phyloP scores from a whole-genome alignment of 495 filamentous ascomycete species.

The Penicillium cosmopolitanum region DNA sequence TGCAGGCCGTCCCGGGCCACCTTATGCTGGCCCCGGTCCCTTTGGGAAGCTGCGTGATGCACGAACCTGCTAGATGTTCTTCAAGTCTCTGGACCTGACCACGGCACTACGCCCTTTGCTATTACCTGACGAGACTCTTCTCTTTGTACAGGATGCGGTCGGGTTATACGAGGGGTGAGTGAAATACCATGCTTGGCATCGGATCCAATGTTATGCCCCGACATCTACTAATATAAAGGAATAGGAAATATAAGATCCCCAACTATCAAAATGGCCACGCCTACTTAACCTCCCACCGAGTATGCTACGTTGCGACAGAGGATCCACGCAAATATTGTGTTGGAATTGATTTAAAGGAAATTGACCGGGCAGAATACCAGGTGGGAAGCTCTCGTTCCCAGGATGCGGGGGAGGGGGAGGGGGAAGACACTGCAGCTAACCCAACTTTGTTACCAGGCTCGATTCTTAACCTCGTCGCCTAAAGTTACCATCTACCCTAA shows the following conservation, averaged over 20 bases:
- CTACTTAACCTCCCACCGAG: slow-evolving; percentile 92
- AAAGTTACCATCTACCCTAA: slow-evolving; percentile 92
- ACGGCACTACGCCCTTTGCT: slow-evolving; percentile 91
- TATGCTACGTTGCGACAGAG: slow-evolving; percentile 90
- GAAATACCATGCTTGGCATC: not conserved
- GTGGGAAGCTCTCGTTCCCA: slow-evolving; percentile 47
- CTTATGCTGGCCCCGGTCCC: too few relatives aligned
- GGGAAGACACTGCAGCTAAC: not conserved
- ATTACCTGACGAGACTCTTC: slow-evolving; percentile 83
- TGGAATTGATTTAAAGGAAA: slow-evolving; percentile 84
- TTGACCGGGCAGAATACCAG: slow-evolving; percentile 90
- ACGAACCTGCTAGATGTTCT: slow-evolving; percentile 75
- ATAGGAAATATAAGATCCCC: slow-evolving; percentile 92
- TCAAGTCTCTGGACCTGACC: slow-evolving; percentile 92
- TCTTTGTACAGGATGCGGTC: slow-evolving; percentile 97
- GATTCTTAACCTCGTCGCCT: slow-evolving; percentile 92
- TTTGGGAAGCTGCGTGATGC: too few relatives aligned
- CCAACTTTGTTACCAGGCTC: slow-evolving; percentile 58
- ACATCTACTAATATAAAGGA: slow-evolving; percentile 19
- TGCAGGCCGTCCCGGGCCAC: not conserved
- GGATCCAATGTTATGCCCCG: slow-evolving; percentile 7
- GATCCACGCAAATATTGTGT: slow-evolving; percentile 86
- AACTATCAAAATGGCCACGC: slow-evolving; percentile 93
- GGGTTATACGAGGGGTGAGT: slow-evolving; percentile 96
- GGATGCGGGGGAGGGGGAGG: not conserved